Evolutionary conservation across 2,329 filamentous ascomycete genomes (phyloP), one percentile per base, ranked within the genome.

Genomic region (Plenodomus tracheiphilus): DNA sequence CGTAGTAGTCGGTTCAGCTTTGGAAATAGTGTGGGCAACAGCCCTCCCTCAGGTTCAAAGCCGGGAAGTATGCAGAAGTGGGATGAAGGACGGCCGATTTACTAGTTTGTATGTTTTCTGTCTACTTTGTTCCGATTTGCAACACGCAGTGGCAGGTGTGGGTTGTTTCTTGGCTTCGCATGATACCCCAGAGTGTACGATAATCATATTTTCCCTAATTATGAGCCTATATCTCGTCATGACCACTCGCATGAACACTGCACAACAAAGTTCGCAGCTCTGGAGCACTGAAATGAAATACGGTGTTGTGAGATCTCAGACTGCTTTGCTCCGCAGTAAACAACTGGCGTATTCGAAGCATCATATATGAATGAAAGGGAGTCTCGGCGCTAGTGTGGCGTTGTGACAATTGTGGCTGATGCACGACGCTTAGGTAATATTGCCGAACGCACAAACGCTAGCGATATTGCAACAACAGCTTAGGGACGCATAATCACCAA

Each of bases 41-140:
- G 64, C 38, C 65, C 71, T 28, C 55, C 66, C 8, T 54, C 56
- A 38, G 63, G 65, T 11, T 57, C 59, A 20, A 65, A 59, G 40
- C 64, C 62, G 56, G 65, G 65, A 45, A 66, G 72, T 43, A 56
- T 57, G 46, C 68, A 69, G 58, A 53, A 55, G 39, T 80, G 78
- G 78, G 73, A 79, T 41, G 78, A 80, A 54, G 72, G 74, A 9
- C 69, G 73, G 57, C 70, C 75, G 39, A 72, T 78, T 42, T 80
- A 80, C 61, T 80, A 62, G 49, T 59, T 21, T 42, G 37, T 11
- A 21, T 17, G 32, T 22, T 21, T 38, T 16, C 5, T 36, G 36
- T 25, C 21, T 38, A 9, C 46, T 43, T 41, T 38, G 8, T 47
- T 50, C 43, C 30, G 32, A n/a, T 19, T 18, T 7, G 39, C 22